phyloP scores from a whole-genome alignment of 1,139 yeast species.

The Sugiyamaella xylanicola region DNA sequence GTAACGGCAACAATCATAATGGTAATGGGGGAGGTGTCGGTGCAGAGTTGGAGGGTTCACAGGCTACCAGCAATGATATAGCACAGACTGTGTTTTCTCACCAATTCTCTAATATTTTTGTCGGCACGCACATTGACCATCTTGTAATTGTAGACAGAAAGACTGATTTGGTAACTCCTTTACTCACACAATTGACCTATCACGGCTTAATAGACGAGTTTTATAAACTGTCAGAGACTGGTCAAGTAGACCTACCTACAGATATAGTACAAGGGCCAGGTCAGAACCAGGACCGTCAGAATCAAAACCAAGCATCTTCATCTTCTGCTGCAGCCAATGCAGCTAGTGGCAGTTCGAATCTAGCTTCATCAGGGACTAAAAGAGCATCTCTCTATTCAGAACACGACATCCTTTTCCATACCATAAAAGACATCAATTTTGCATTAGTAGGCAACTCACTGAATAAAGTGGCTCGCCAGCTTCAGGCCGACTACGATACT shows the following conservation, averaged over 20 bases:
- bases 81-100: constrained; percentile 21
- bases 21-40: not conserved
- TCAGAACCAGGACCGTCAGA: constrained; percentile 1
- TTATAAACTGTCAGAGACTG: constrained; percentile 54
- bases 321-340: not conserved
- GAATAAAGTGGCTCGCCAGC: constrained; percentile 66
- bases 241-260: constrained; percentile 48
- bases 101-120: constrained; percentile 39
- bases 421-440: constrained; percentile 69
- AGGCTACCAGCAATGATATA: not conserved
- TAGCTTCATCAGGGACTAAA: constrained; percentile 26
- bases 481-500: constrained; percentile 69
- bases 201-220: constrained; percentile 80
- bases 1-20: not conserved
- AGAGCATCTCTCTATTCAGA: constrained; percentile 43
- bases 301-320: not conserved
- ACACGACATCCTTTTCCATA: constrained; percentile 48
- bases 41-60: not conserved
- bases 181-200: constrained; percentile 77
- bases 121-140: constrained; percentile 44
- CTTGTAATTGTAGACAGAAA: constrained; percentile 78
- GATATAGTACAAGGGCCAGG: constrained; percentile 31
- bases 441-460: constrained; percentile 75
- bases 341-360: too few relatives aligned
- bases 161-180: constrained; percentile 68